These are phyloP conservation scores for Brassica balearica DNA, from an alignment of 441 rosid species.

Conservation along the genomic window DNA sequence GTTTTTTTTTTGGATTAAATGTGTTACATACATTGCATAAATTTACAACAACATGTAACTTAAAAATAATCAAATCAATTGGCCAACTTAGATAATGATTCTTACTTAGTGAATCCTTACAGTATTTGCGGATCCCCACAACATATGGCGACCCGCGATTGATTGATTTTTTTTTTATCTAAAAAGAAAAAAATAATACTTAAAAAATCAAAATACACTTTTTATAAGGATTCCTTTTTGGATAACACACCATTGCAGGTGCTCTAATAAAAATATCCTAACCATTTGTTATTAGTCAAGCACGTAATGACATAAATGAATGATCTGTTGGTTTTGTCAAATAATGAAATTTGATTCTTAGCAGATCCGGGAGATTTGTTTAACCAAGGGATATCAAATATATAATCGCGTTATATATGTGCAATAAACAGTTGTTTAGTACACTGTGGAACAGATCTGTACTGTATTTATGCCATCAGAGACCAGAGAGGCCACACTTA, in stretches of 20 bases:
- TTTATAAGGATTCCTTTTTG: too few relatives aligned
- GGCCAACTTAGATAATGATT: not conserved
- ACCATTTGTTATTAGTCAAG: not conserved
- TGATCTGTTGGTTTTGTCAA: constrained; percentile 20
- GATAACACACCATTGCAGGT: too few relatives aligned
- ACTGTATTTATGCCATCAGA: not conserved
- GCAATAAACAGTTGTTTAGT: not conserved
- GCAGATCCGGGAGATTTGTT: constrained; percentile 8
- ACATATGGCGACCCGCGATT: too few relatives aligned
- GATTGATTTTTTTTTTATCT: too few relatives aligned
- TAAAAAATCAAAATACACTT: too few relatives aligned
- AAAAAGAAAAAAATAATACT: too few relatives aligned
- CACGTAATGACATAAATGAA: constrained; percentile 31
- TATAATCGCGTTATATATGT: not conserved
- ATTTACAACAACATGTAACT: not conserved
- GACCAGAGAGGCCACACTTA: not conserved
- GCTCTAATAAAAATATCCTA: not conserved
- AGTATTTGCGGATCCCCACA: too few relatives aligned
- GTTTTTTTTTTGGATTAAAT: not conserved
- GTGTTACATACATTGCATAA: not conserved
- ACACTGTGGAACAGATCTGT: not conserved
- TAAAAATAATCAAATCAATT: not conserved
- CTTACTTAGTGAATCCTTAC: too few relatives aligned
- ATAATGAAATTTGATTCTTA: constrained; percentile 27
- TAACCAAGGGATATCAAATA: not conserved